Evolutionary conservation across 139 green algal genomes (phyloP), one percentile per base, ranked within the genome.

Genomic region (Deuterostichococcus epilithicus): DNA sequence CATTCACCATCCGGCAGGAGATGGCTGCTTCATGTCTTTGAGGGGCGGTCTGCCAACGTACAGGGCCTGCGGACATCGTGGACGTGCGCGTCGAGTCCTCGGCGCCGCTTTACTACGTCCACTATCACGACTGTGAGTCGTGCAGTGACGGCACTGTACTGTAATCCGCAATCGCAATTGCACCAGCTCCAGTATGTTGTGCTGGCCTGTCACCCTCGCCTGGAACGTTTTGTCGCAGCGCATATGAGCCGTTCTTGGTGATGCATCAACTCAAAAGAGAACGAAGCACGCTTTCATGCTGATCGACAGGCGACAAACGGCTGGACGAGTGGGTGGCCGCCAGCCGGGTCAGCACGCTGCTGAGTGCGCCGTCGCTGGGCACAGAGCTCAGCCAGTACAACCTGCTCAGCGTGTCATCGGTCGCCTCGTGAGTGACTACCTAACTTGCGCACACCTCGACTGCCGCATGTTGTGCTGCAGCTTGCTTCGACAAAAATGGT

Each of bases 251-350:
- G 42, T 10, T 18, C 28, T 60, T 33, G 39, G 74, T 75, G 60
- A 30, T 72, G 74, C 20, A 36, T n/a, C n/a, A n/a, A n/a, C n/a
- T n/a, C n/a, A n/a, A n/a, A n/a, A n/a, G n/a, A n/a, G n/a, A n/a
- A n/a, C n/a, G n/a, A n/a, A n/a, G n/a, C n/a, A n/a, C n/a, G n/a
- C n/a, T n/a, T n/a, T n/a, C n/a, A n/a, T n/a, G n/a, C n/a, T n/a
- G n/a, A n/a, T n/a, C n/a, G 18, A 52, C 80, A 93, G 88, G 86
- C 37, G 91, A 97, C 79, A 94, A 94, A 76, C 84, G 93, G 13
- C 81, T 97, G 34, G 92, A 97, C 76, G 93, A 97, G 78, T 97
- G 93, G 93, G 90, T 96, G 25, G 60, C 75, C 0, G 72, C 65
- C 18, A 45, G 36, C 34, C 8, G 52, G 13, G 52, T 63, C 52